A percentile compares a stretch with the other conserved stretches of the same genome.
These are phyloP conservation scores for Termitomyces sp. DNA, from an alignment of 768 basidiomycete species.

Conservation along the genomic window DNA sequence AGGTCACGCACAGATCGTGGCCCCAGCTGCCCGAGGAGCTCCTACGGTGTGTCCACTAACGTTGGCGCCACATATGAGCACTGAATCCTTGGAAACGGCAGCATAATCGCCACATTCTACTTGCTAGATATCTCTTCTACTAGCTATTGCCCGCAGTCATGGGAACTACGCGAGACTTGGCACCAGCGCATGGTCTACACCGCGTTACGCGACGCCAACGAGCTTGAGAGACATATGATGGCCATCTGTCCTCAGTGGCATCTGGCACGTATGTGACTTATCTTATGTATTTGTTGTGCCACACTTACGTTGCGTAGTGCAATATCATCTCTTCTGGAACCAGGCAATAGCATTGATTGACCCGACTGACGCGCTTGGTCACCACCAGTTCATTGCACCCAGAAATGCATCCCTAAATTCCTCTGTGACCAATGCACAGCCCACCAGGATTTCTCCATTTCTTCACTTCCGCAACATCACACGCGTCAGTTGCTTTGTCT, in stretches of 20 bases:
- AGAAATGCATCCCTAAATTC: constrained; percentile 29
- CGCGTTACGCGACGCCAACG: constrained; percentile 54
- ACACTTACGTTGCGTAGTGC: constrained; percentile 36
- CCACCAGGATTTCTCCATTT: constrained; percentile 43
- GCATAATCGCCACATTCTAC: constrained; percentile 55
- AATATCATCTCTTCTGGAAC: constrained; percentile 67
- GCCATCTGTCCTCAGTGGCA: constrained; percentile 56
- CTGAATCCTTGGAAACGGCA: constrained; percentile 19
- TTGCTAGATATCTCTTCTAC: constrained; percentile 41
- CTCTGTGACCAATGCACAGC: constrained; percentile 26
- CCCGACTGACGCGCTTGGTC: constrained; percentile 50
- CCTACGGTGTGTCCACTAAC: constrained; percentile 40
- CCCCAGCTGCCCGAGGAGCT: constrained; percentile 58
- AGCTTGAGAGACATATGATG: constrained; percentile 59
- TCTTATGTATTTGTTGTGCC: not conserved
- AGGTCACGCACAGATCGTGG: constrained; percentile 53
- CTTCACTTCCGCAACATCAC: constrained; percentile 61
- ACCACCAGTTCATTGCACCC: constrained; percentile 42
- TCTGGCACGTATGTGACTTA: constrained; percentile 45
- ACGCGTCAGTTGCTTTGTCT: constrained; percentile 53
- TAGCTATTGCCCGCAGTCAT: constrained; percentile 42
- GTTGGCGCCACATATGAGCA: constrained; percentile 28
- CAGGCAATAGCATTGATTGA: constrained; percentile 60
- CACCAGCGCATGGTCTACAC: constrained; percentile 57
- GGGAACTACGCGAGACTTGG: constrained; percentile 53